Evolutionary conservation across 768 basidiomycete genomes (phyloP).

Genomic region (Kwoniella heveanensis): DNA sequence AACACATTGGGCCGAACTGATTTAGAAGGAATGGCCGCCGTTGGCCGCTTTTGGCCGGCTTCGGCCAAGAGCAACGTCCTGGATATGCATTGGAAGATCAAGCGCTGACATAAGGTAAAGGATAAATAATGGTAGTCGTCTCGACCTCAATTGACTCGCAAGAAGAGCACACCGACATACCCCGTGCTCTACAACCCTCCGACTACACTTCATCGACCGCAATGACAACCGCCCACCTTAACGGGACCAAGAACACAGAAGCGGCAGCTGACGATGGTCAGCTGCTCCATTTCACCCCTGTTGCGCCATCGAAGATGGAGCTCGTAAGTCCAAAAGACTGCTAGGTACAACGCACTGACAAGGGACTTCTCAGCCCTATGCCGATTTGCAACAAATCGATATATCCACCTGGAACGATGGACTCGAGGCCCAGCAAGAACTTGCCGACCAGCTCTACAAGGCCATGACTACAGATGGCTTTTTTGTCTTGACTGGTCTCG

Average conservation of each 20-base stretch:
- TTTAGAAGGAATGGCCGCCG: too few relatives aligned
- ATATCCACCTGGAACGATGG: slow-evolving; percentile 21
- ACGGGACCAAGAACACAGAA: background rate
- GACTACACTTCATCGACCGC: too few relatives aligned
- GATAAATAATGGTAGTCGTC: too few relatives aligned
- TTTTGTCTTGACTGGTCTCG: slow-evolving; percentile 20
- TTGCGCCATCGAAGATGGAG: background rate
- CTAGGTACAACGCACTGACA: background rate
- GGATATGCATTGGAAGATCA: too few relatives aligned
- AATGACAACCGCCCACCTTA: too few relatives aligned
- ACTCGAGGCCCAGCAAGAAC: slow-evolving; percentile 9
- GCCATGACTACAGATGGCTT: slow-evolving; percentile 28
- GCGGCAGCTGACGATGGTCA: background rate
- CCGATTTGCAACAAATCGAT: slow-evolving; percentile 23
- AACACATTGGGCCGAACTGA: too few relatives aligned
- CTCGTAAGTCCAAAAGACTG: background rate
- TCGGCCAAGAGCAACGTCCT: too few relatives aligned
- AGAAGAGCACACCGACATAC: too few relatives aligned
- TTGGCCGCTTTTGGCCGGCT: too few relatives aligned
- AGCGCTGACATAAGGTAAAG: too few relatives aligned
- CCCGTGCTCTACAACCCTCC: too few relatives aligned
- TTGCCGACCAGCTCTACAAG: slow-evolving; percentile 14
- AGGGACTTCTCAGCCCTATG: slow-evolving; percentile 16
- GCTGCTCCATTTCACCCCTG: slow-evolving; percentile 5
- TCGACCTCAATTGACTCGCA: too few relatives aligned